Evolutionary conservation across 768 basidiomycete genomes (phyloP), one percentile per base, ranked within the genome.

Genomic region (Amyloporia xantha): DNA sequence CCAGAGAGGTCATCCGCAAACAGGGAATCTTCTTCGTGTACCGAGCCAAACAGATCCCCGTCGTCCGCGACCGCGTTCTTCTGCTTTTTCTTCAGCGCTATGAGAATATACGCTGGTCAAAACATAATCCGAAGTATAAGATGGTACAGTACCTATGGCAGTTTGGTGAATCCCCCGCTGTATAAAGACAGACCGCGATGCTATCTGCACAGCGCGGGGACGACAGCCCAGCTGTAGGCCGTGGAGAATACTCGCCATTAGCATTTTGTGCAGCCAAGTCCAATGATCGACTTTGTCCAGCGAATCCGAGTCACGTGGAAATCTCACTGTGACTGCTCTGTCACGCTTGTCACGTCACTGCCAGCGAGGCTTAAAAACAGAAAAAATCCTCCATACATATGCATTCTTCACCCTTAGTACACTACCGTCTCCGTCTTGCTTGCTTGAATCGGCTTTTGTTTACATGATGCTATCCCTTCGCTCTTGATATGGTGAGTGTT

Each of bases 41-140:
- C 43, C 2, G 41, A 39, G 12, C 47, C 53, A 24, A 58, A 58
- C 27, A 53, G 51, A 42, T 55, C 54, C 33, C 53, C 56, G 6
- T 44, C 27, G 2, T 55, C 51, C 1, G 35, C 12, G 3, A 43
- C 20, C 13, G 25, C 24, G 1, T 19, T 35, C 9, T 48, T 19
- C 10, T 37, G 27, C 48, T 58, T 53, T 41, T 52, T 52, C 54
- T 53, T 58, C 11, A 54, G 44, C 2, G 53, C 56, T 58, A 47
- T 43, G 25, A 36, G 20, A 23, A 27, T 15, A 24, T 27, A 20
- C 12, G 9, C 15, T 7, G 7, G 28, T 33, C 28, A 45, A 13
- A 12, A 15, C 25, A 33, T 21, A 17, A 35, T 21, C 11, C 36
- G 30, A 11, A 9, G 3, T 13, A 23, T 35, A 24, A 3, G 47